These are phyloP conservation scores for Penicillium brasilianum DNA, from an alignment of 2,329 filamentous ascomycete species.

Conservation along the genomic window DNA sequence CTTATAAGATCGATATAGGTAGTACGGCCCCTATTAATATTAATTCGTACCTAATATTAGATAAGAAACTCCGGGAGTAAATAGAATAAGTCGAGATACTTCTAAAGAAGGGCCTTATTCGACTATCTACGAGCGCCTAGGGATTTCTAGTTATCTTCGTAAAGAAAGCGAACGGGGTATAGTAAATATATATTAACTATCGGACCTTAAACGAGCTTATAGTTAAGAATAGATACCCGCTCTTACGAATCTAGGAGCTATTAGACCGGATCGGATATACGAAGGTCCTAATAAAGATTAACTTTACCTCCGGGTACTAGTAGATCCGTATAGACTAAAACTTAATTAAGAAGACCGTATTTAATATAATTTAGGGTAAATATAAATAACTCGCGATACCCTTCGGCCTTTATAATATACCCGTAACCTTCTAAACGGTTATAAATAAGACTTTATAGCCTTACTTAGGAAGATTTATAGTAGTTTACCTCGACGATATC, in stretches of 20 bases:
- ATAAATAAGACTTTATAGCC: no score
- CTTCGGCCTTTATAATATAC: slow-evolving; percentile 4
- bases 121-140: neutral
- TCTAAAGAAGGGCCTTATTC: neutral
- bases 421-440: neutral
- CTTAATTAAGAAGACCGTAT: neutral
- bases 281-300: neutral
- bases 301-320: neutral
- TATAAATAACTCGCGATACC: slow-evolving; percentile 9
- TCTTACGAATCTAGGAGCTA: neutral
- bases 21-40: no score
- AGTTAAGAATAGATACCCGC: neutral
- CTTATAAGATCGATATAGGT: no score
- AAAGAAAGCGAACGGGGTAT: neutral
- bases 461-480: no score
- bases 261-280: neutral
- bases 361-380: slow-evolving; percentile 14
- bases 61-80: no score
- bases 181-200: neutral
- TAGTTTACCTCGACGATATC: slow-evolving; percentile 7
- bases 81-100: no score
- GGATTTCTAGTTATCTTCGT: neutral
- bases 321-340: neutral
- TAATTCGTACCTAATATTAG: no score
- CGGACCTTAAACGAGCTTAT: neutral